Base-by-base conservation (phyloP, 192 early-diverging fungal genomes). In the Fimicolochytrium jonesii region DNA sequence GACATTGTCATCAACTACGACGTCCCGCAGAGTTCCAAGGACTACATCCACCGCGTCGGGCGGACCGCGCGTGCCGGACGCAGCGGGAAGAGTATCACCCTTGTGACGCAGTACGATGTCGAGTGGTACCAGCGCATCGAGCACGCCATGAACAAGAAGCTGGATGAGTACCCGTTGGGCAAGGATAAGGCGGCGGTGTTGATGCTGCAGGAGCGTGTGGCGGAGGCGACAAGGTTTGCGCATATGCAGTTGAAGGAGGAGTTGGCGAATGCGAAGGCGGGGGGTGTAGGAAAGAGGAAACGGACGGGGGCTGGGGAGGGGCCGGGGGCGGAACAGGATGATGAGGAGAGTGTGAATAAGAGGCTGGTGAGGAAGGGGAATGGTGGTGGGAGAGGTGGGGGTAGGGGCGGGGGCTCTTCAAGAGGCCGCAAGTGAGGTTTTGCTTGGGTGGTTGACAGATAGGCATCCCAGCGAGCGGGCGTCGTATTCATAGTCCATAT, bases 1-100 rank as follows among this genome's bases (percentile, higher is more conserved):
- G 93, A 98, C 63, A 74, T 93, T 50, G 94, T 98, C 15, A 81
- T 98, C 65, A 98, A 98, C 77, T 98, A 93, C 67, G 95, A 98
- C 67, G 87, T 98, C 18, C 94, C 95, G 15, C 80, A 90, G 22
- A 88, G 89, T 60, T 84, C 89, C 6, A 92, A 93, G 58, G 94
- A 94, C 72, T 99, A 99, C 61, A 94, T 99, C 64, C 96, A 99
- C 70, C 81, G 95, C 33, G 93, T 99, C 4, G 96, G 96, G 32
- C 86, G 96, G 71, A 97, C 96, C 7, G 96, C 95, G 6, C 82
- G 97, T 71, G 97, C 97, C 0, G 97, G 97, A 10, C 66, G 88
- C 37, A 86, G 82, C 36, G 96, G 96, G 66, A 81, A 87, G 48
- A 85, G 91, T 1, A 64, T 99, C 32, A 90, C 93, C 2, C 85